Percentiles rank a stretch among this genome's conserved stretches.
phyloP scores from a whole-genome alignment of 305 asterid species.

The Fraxinus dipetala region DNA sequence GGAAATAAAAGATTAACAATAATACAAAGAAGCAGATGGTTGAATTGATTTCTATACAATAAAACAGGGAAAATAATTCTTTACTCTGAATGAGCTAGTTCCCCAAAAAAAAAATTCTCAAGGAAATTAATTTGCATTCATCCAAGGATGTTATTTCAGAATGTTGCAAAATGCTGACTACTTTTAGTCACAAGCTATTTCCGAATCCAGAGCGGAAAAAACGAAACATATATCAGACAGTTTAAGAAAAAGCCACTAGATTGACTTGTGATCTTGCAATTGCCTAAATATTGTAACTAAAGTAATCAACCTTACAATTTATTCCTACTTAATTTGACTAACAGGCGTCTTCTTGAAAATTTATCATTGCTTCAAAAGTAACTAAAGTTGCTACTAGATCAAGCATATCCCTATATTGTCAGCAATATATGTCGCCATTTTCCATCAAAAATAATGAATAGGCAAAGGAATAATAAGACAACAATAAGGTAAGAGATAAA shows the following conservation, averaged over 20 bases:
- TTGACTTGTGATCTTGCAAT: background rate
- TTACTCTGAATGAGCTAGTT: constrained; percentile 25
- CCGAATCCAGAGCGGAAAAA: background rate
- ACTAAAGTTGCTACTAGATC: background rate
- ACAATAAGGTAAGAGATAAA: background rate
- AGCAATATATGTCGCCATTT: background rate
- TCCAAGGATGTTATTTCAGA: constrained; percentile 3
- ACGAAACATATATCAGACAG: constrained; percentile 4
- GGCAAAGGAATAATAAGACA: background rate
- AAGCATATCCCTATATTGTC: background rate
- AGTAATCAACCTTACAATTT: constrained; percentile 1
- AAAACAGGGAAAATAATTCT: constrained; percentile 1
- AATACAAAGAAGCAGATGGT: constrained; percentile 7
- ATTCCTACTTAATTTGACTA: background rate
- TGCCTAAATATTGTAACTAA: background rate
- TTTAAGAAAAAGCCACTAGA: background rate
- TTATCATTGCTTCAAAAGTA: constrained; percentile 5
- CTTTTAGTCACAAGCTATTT: constrained; percentile 10
- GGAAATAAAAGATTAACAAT: constrained; percentile 17
- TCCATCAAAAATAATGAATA: background rate
- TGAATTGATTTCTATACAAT: constrained; percentile 19
- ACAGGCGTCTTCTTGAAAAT: background rate
- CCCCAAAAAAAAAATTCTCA: background rate
- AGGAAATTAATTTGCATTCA: constrained; percentile 11
- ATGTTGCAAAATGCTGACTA: background rate